Evolutionary conservation across 2,329 filamentous ascomycete genomes (phyloP).

Genomic region (Aquanectria penicillioides): DNA sequence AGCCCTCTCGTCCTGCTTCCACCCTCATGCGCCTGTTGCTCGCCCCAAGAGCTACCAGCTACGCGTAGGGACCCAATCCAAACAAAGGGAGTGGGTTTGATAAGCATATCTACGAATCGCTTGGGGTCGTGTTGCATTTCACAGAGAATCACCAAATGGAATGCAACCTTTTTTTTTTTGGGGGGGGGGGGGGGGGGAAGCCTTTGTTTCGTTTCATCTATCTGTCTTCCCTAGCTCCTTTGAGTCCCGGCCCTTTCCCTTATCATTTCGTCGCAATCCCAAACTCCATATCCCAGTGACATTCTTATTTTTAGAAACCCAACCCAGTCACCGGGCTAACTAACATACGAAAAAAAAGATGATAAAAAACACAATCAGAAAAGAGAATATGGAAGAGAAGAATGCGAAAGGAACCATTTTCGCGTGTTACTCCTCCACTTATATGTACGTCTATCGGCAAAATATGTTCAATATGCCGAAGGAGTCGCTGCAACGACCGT

Average conservation of each 20-base stretch:
- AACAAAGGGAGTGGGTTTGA: too few relatives aligned
- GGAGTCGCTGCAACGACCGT: conserved; percentile 32
- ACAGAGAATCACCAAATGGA: background rate
- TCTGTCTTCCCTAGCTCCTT: conserved; percentile 21
- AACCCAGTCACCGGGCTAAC: conserved; percentile 8
- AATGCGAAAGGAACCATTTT: background rate
- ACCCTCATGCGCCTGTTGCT: too few relatives aligned
- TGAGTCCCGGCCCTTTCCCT: conserved; percentile 21
- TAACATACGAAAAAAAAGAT: conserved; percentile 27
- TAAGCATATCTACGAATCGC: too few relatives aligned
- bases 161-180: too few relatives aligned
- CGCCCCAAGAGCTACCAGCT: too few relatives aligned
- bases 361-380: conserved; percentile 32
- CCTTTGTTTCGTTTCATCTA: conserved; percentile 26
- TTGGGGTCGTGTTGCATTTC: background rate
- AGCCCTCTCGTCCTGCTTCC: too few relatives aligned
- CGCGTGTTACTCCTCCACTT: conserved; percentile 3
- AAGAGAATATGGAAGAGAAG: conserved; percentile 13
- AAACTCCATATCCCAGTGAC: conserved; percentile 32
- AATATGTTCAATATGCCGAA: conserved; percentile 28
- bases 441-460: conserved; percentile 30
- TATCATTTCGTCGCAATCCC: conserved; percentile 30
- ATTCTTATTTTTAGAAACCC: too few relatives aligned
- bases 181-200: too few relatives aligned
- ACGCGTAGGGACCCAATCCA: too few relatives aligned